These are phyloP conservation scores for Fistulina hepatica DNA, from an alignment of 1,284 basidiomycete species.

Conservation along the genomic window DNA sequence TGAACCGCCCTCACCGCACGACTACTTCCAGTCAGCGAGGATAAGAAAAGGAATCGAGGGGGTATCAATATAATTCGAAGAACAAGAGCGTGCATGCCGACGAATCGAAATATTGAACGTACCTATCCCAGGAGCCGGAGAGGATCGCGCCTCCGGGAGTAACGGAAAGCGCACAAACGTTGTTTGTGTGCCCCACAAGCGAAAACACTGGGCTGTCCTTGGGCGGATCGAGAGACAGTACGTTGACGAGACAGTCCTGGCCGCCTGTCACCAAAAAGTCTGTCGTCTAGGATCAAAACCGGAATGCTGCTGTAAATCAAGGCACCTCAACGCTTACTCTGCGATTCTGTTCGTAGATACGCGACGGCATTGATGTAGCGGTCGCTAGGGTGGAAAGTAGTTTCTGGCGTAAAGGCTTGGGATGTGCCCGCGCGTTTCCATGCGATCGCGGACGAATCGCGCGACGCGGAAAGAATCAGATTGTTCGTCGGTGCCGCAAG, in stretches of 20 bases:
- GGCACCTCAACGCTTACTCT: constrained; percentile 10
- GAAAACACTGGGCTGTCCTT: constrained; percentile 66
- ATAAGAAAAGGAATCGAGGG: too few relatives aligned
- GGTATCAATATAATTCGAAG: constrained; percentile 5
- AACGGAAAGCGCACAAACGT: constrained; percentile 81
- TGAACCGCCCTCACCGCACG: background rate
- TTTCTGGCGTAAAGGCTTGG: constrained; percentile 40
- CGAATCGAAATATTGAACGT: constrained; percentile 21
- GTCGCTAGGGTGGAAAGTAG: constrained; percentile 56
- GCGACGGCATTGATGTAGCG: constrained; percentile 77
- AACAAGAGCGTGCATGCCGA: constrained; percentile 2
- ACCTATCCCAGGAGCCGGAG: constrained; percentile 98
- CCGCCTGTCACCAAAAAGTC: constrained; percentile 80
- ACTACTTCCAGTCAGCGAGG: too few relatives aligned
- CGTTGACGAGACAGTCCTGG: constrained; percentile 75
- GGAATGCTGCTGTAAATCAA: constrained; percentile 18
- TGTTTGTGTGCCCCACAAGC: constrained; percentile 83
- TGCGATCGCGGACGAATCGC: constrained; percentile 80
- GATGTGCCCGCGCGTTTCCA: constrained; percentile 52
- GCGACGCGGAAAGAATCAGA: constrained; percentile 77
- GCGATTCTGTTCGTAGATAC: constrained; percentile 57
- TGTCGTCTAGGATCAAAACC: too few relatives aligned
- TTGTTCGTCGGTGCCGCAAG: constrained; percentile 58
- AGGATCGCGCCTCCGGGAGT: constrained; percentile 64
- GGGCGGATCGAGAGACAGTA: constrained; percentile 53